A percentile compares a stretch with the other conserved stretches of the same genome.
These are phyloP conservation scores for Radiomyces spectabilis DNA, from an alignment of 192 early-diverging fungal genomes.

Conservation along the genomic window DNA sequence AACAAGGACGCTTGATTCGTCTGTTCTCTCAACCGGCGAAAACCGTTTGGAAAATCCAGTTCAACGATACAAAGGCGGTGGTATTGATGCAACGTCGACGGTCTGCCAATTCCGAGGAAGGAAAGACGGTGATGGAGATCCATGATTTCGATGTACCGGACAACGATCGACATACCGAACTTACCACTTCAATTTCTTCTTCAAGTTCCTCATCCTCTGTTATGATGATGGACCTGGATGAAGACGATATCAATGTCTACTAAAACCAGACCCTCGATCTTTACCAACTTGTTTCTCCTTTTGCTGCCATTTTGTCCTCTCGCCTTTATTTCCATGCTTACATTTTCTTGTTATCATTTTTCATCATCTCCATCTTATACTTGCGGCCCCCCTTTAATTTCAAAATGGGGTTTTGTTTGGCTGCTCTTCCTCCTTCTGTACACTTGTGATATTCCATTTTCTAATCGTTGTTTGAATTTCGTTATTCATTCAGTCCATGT, in stretches of 20 bases:
- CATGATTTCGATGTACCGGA: constrained; percentile 30
- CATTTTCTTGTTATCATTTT: neutral
- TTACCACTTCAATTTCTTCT: neutral
- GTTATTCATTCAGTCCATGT: too few relatives aligned
- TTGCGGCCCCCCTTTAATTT: too few relatives aligned
- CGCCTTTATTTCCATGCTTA: neutral
- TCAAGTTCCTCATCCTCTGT: neutral
- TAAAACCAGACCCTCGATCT: too few relatives aligned
- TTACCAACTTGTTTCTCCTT: neutral
- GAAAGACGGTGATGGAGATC: constrained; percentile 28
- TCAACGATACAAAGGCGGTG: constrained; percentile 47
- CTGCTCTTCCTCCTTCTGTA: too few relatives aligned
- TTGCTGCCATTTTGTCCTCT: neutral
- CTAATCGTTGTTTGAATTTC: too few relatives aligned
- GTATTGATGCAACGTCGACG: constrained; percentile 41
- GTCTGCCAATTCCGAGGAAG: constrained; percentile 11
- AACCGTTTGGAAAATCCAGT: constrained; percentile 76
- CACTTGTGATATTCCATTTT: too few relatives aligned
- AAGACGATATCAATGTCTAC: neutral
- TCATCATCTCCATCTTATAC: neutral
- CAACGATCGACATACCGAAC: neutral
- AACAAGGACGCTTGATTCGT: constrained; percentile 75
- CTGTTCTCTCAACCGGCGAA: constrained; percentile 69
- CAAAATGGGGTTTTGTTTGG: too few relatives aligned
- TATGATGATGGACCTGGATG: neutral